Evolutionary conservation across 805 yeast species (phyloP).

Genomic region (Wickerhamomyces subpelliculosus): DNA sequence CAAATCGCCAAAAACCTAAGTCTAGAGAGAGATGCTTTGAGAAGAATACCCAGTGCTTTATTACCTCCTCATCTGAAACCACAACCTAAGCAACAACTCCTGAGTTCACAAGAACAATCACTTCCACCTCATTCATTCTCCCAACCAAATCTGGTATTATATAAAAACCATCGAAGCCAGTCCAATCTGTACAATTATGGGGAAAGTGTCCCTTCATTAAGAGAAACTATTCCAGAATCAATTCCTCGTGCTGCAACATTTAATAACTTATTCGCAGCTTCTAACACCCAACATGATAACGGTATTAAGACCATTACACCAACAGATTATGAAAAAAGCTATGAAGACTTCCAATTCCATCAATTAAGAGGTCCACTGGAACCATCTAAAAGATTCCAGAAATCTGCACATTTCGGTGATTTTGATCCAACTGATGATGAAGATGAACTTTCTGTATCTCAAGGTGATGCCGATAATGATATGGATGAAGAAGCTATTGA

Average conservation of each 20-base stretch:
- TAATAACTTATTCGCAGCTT: not conserved
- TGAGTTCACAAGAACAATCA: not conserved
- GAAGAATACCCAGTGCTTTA: constrained; percentile 19
- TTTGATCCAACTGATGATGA: not conserved
- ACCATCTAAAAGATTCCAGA: not conserved
- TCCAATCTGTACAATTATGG: not conserved
- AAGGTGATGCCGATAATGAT: too few species aligned
- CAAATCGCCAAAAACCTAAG: constrained; percentile 7
- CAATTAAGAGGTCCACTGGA: not conserved
- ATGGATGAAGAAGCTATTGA: not conserved
- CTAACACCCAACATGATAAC: not conserved
- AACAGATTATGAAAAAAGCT: not conserved
- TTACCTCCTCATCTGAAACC: constrained; percentile 22
- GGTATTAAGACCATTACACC: not conserved
- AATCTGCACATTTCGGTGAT: not conserved
- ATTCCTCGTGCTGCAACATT: not conserved
- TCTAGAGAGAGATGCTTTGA: constrained; percentile 20
- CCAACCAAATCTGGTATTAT: not conserved
- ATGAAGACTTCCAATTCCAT: not conserved
- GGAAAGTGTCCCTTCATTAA: too few species aligned
- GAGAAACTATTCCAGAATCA: not conserved
- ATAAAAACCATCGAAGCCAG: not conserved
- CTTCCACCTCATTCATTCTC: not conserved
- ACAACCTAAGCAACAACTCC: constrained; percentile 1
- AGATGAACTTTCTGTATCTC: not conserved